These are phyloP conservation scores for Trypanosoma melophagium DNA, from an alignment of 208 protist species.

Conservation along the genomic window DNA sequence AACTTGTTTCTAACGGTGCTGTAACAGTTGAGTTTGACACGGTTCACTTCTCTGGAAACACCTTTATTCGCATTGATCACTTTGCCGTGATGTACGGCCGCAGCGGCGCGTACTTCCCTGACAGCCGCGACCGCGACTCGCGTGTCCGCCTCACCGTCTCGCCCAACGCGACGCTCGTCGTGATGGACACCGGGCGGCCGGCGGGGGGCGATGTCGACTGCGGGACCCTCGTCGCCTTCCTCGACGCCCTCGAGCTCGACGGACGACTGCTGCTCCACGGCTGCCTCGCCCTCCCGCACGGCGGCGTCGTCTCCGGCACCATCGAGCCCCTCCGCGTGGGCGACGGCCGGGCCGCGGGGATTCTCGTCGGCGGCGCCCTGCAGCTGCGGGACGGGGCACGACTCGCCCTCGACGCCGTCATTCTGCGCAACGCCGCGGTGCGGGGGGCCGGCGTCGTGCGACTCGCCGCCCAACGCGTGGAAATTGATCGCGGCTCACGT, in stretches of 20 bases:
- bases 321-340: constrained; percentile 15
- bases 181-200: neutral
- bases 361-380: constrained; percentile 42
- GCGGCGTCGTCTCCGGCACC: constrained; percentile 38
- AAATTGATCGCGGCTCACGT: constrained; percentile 8
- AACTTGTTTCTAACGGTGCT: constrained; percentile 49
- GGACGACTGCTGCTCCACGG: constrained; percentile 49
- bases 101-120: constrained; percentile 2
- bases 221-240: constrained; percentile 36
- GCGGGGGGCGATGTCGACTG: constrained; percentile 1
- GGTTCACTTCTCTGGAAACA: constrained; percentile 46
- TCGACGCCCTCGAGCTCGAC: constrained; percentile 41
- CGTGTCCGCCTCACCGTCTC: neutral
- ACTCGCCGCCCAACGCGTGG: neutral
- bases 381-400: constrained; percentile 31
- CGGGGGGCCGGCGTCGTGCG: neutral
- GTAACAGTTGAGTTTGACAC: constrained; percentile 36
- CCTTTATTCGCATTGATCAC: constrained; percentile 43
- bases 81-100: constrained; percentile 46
- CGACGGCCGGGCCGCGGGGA: constrained; percentile 20
- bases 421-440: constrained; percentile 28
- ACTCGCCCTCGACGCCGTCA: constrained; percentile 45
- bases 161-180: constrained; percentile 14
- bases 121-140: no score
- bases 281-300: constrained; percentile 43